Conservation (phyloP, 345 rosid species). For the Psidium guajava region DNA sequence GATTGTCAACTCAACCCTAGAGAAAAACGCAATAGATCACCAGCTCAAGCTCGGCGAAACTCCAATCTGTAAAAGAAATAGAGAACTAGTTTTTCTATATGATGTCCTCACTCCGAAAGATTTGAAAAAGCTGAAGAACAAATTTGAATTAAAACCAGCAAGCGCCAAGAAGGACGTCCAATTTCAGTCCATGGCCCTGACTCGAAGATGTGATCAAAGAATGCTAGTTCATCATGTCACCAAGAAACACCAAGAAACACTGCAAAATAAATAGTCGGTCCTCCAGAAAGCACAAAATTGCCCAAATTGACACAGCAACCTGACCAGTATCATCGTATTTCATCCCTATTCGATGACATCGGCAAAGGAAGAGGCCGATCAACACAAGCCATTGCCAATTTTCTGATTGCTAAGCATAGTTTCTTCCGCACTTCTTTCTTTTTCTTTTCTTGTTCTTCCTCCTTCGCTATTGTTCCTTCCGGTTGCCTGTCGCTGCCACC, state of each 20-base stretch:
- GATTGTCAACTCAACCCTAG: too few species aligned
- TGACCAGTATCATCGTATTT: not conserved
- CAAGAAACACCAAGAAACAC: not conserved
- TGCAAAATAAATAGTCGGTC: not conserved
- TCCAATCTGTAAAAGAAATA: too few species aligned
- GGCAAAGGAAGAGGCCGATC: not conserved
- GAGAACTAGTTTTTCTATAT: too few species aligned
- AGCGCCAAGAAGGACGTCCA: too few species aligned
- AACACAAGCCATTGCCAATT: not conserved
- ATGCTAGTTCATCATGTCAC: not conserved
- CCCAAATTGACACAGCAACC: not conserved
- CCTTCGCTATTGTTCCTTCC: too few species aligned
- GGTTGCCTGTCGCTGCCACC: too few species aligned
- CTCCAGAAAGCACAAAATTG: not conserved
- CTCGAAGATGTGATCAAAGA: not conserved
- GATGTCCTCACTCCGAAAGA: not conserved
- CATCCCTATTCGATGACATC: not conserved
- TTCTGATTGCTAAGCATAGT: too few species aligned
- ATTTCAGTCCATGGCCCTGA: not conserved
- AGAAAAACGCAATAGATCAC: too few species aligned
- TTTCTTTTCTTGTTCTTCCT: too few species aligned
- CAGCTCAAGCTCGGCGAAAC: too few species aligned
- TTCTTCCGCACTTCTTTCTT: too few species aligned
- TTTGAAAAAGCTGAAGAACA: not conserved
- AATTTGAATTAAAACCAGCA: not conserved